Evolutionary conservation across 2,329 filamentous ascomycete species (phyloP), one percentile per base, ranked within the genome.

Genomic region (Atkinsonella hypoxylon): DNA sequence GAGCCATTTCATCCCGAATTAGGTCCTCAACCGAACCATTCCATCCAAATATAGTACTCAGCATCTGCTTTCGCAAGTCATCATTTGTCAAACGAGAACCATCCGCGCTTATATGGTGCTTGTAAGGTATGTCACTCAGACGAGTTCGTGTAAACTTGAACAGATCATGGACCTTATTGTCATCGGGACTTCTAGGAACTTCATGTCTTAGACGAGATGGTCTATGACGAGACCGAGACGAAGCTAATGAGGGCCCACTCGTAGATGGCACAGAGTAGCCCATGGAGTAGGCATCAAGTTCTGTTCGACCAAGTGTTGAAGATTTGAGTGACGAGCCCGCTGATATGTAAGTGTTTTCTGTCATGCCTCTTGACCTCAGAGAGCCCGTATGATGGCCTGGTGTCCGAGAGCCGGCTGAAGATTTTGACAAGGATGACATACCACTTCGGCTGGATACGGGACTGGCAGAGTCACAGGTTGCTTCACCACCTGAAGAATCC

Each of bases 41-140:
- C 90, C 93, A 98, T 3, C 93, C 93, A 65, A 98, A 98, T 2
- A 98, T 89, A 6, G 90, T 85, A 57, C 78, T 87, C 4, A 98
- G 76, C 90, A 98, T 96, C 65, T 96, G 90, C 45, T 78, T 78
- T 45, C 91, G 82, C 43, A 96, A 76, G 57, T 95, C 84, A 58
- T 96, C 85, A 54, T 83, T 83, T 3, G 85, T 87, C 22, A 88
- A 68, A 30, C 76, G 76, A 3, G 71, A 66, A 50, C 80, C 75
- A 56, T 84, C 77, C 13, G 74, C 59, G 1, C 73, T 67, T 13
- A 81, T 76, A 0, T 83, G 80, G 45, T 85, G 81, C 59, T 85
- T 83, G 63, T 94, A 95, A 0, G 87, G 83, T 4, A 96, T 80
- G 56, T 95, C 89, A 54, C 80, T 85, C 7, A 97, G 73, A 15